Evolutionary conservation across 805 yeast genomes (phyloP).

Genomic region (Hanseniaspora pseudoguilliermondii): DNA sequence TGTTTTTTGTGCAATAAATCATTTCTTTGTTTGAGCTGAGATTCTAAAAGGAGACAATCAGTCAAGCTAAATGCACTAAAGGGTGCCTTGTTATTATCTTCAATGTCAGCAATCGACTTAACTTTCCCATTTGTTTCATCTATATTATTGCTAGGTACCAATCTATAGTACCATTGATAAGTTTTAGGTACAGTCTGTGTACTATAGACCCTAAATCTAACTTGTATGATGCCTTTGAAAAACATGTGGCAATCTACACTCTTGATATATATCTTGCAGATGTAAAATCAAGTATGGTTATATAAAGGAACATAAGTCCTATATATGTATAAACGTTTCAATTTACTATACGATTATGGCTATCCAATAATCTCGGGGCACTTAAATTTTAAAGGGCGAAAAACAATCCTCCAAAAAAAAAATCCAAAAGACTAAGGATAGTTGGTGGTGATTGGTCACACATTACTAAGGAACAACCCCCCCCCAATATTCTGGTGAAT

Average conservation of each 20-base stretch:
- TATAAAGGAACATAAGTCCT: too few species aligned
- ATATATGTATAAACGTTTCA: too few species aligned
- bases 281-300: too few species aligned
- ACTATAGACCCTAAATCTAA: background rate
- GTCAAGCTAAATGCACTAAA: background rate
- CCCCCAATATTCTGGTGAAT: too few species aligned
- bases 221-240: background rate
- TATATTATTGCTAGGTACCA: background rate
- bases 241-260: background rate
- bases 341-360: too few species aligned
- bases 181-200: background rate
- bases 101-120: background rate
- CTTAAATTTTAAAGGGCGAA: too few species aligned
- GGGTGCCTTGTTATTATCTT: background rate
- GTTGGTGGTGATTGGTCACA: too few species aligned
- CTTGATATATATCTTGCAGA: too few species aligned
- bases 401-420: too few species aligned
- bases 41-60: background rate
- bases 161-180: slow-evolving; percentile 7
- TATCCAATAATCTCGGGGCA: too few species aligned
- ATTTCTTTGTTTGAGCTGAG: background rate
- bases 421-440: too few species aligned
- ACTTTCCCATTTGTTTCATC: background rate
- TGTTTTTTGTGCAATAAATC: background rate
- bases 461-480: too few species aligned